These are phyloP conservation scores for Leccinum subgranulosum DNA, from an alignment of 768 basidiomycete genomes.

Conservation along the genomic window DNA sequence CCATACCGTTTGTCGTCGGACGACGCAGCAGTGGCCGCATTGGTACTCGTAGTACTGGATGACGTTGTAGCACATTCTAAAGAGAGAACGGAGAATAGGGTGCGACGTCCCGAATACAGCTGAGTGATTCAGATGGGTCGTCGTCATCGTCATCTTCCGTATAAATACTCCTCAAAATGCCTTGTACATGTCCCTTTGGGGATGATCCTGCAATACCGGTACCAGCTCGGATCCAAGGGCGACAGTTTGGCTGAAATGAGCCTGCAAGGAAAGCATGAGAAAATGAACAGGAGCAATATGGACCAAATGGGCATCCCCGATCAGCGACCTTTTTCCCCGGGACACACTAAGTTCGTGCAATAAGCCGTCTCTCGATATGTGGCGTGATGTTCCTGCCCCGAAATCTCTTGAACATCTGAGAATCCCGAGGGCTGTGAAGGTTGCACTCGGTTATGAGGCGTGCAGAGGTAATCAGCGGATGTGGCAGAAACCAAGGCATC, in stretches of 20 bases:
- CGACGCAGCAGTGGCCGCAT: slow-evolving; percentile 32
- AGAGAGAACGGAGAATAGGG: background rate
- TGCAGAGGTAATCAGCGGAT: slow-evolving; percentile 1
- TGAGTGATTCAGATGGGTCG: slow-evolving; percentile 2
- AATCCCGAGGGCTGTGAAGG: slow-evolving; percentile 4
- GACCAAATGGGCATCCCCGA: slow-evolving; percentile 6
- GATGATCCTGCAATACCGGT: slow-evolving; percentile 5
- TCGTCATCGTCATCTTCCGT: background rate
- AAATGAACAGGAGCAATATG: slow-evolving; percentile 15
- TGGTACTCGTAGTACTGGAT: slow-evolving; percentile 30
- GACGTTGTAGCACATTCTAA: slow-evolving; percentile 35
- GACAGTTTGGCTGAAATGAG: background rate
- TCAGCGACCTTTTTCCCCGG: slow-evolving; percentile 1
- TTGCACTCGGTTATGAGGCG: background rate
- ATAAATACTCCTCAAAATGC: slow-evolving; percentile 21
- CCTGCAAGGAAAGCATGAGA: slow-evolving; percentile 12
- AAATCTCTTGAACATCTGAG: slow-evolving; percentile 7
- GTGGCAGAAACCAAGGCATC: background rate
- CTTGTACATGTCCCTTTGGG: slow-evolving; percentile 4
- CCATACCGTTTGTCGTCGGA: slow-evolving; percentile 36
- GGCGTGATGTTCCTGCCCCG: slow-evolving; percentile 7
- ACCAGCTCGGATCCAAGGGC: background rate
- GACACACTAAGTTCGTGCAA: slow-evolving; percentile 6
- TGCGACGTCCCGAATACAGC: background rate
- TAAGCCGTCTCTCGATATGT: slow-evolving; percentile 9